phyloP scores from a whole-genome alignment of 805 yeast genomes.

The Ogataea trehalophila region DNA sequence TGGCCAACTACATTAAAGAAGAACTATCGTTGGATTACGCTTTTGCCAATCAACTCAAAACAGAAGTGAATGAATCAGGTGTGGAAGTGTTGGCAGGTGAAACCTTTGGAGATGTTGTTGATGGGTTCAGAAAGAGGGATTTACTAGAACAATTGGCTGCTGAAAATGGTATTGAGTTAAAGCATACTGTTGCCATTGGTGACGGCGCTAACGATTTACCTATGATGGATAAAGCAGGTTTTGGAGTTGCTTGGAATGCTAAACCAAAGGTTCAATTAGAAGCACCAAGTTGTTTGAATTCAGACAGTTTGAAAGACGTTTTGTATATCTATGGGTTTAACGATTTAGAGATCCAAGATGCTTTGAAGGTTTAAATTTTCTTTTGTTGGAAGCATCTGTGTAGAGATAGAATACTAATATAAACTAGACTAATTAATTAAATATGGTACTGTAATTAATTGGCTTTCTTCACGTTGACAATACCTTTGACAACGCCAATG shows the following conservation, averaged over 20 bases:
- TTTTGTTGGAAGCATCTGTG: too few relatives aligned
- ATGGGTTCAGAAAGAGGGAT: conserved; percentile 78
- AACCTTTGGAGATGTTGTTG: conserved; percentile 77
- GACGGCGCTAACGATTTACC: conserved; percentile 95
- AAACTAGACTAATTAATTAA: not conserved
- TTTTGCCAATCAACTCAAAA: conserved; percentile 66
- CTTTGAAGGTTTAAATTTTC: too few relatives aligned
- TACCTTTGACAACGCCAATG: conserved; percentile 70
- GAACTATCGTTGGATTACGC: conserved; percentile 78
- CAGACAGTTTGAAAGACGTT: conserved; percentile 66
- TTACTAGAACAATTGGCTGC: conserved; percentile 58
- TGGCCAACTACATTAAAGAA: conserved; percentile 71
- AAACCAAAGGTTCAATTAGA: conserved; percentile 82
- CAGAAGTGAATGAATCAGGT: conserved; percentile 38
- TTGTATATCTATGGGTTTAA: conserved; percentile 76
- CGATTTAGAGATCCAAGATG: conserved; percentile 44
- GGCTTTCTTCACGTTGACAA: conserved; percentile 19
- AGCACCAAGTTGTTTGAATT: conserved; percentile 81
- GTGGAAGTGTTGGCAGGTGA: conserved; percentile 61
- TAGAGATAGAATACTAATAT: too few relatives aligned
- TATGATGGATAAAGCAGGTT: conserved; percentile 91
- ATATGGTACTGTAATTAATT: conserved; percentile 9
- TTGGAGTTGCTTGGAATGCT: conserved; percentile 96
- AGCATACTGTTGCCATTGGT: conserved; percentile 75
- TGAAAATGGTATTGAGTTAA: conserved; percentile 46